Conservation (phyloP, 208 protist species). For the Leishmania tarentolae region DNA sequence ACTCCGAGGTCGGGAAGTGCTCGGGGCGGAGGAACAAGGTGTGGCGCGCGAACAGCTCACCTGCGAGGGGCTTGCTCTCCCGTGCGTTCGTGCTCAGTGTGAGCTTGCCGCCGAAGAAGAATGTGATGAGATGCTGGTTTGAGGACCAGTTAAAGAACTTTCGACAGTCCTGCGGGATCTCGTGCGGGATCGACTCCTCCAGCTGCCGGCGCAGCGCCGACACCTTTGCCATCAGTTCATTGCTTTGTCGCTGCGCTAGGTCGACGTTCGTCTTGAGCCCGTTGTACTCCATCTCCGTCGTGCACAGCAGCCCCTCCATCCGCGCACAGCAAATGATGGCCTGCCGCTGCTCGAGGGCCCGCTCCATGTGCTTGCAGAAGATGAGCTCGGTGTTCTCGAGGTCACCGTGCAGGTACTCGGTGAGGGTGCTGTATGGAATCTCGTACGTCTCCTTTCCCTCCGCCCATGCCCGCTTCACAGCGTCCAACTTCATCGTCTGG, state of each 20-base stretch:
- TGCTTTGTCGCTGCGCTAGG: constrained; percentile 78
- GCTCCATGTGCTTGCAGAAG: constrained; percentile 91
- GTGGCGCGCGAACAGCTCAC: constrained; percentile 83
- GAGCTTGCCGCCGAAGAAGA: constrained; percentile 91
- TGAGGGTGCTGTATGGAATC: constrained; percentile 83
- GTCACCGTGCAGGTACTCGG: constrained; percentile 91
- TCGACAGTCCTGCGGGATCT: constrained; percentile 83
- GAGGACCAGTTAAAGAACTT: constrained; percentile 95
- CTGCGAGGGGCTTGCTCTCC: constrained; percentile 79
- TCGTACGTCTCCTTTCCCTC: constrained; percentile 90
- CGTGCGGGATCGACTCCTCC: constrained; percentile 71
- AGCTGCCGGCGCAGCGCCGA: constrained; percentile 63
- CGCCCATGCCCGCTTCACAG: constrained; percentile 90
- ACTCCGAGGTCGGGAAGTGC: constrained; percentile 39
- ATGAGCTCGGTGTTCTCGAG: constrained; percentile 93
- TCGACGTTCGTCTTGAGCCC: constrained; percentile 91
- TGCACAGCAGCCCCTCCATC: constrained; percentile 92
- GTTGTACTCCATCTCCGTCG: constrained; percentile 95
- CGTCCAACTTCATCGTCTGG: constrained; percentile 86
- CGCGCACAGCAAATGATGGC: constrained; percentile 79
- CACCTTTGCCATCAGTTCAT: constrained; percentile 77
- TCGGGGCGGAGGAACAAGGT: constrained; percentile 63
- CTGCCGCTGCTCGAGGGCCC: constrained; percentile 77
- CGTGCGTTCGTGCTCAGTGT: constrained; percentile 87
- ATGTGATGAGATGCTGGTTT: constrained; percentile 84